phyloP scores from a whole-genome alignment of 768 basidiomycete species.

The Lactarius hengduanensis region DNA sequence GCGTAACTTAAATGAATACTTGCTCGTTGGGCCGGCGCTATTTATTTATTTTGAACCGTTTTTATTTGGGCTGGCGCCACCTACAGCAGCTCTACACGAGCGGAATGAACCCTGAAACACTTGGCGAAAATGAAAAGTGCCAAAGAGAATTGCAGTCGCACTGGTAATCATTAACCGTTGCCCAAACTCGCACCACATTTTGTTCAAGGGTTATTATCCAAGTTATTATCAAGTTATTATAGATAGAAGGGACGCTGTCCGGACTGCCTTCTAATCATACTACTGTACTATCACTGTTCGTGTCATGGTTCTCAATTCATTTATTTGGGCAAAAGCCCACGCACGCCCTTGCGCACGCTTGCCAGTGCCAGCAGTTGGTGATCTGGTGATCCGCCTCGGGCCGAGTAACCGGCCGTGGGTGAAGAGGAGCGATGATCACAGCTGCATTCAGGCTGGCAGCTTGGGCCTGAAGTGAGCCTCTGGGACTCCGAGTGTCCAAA shows the following conservation, averaged over 20 bases:
- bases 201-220: background rate
- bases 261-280: background rate
- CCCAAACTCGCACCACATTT: background rate
- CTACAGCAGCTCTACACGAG: background rate
- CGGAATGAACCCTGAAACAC: background rate
- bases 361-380: background rate
- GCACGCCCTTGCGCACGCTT: too few species aligned
- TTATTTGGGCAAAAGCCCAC: background rate
- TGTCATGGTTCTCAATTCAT: background rate
- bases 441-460: background rate
- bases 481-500: slow-evolving; percentile 1
- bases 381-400: background rate
- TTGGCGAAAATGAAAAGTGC: background rate
- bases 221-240: background rate
- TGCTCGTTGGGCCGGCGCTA: background rate
- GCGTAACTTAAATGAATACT: background rate
- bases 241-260: background rate
- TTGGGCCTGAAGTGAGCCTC: slow-evolving; percentile 1
- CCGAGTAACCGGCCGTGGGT: background rate
- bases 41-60: too few species aligned
- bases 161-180: background rate
- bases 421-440: background rate
- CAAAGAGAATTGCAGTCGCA: background rate
- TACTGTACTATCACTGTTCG: background rate
- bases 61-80: background rate